Base-by-base conservation (phyloP, 306 rosid genomes). In the Acacia melanoxylon region DNA sequence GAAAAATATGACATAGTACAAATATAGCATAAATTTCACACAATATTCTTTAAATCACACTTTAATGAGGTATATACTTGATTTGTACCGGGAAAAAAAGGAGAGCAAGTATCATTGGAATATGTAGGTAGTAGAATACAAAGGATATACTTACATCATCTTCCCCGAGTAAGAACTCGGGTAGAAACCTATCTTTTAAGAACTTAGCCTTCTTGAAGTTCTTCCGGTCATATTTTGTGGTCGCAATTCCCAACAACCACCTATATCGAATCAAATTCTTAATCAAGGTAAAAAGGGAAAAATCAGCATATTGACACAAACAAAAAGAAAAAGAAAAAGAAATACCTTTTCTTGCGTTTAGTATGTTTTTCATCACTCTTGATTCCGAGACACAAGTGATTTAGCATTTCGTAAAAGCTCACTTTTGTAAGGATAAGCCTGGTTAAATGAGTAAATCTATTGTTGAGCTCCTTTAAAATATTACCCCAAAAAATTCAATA, bases 201-300 rank as follows among this genome's bases (percentile, higher is more conserved):
- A 75, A n/a, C 9, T 85, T 83, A 19, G 76, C 46, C 56, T 51
- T 83, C 56, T 87, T 85, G 68, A 85, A 82, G 77, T 68, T 69
- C 72, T 77, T 87, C 4, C 14, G 72, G 41, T 85, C 85, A 22
- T 67, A 68, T 65, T 80, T 68, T 77, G 90, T 77, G 24, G 75
- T 48, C 41, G 85, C 79, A 83, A 88, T 76, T n/a, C 94, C 92
- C 79, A 93, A 24, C 73, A 92, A 83, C 97, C 94, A 94, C 87
- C 97, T 94, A 87, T 81, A 69, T 24, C 22, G 10, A 73, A 83
- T 6, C 10, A 68, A 29, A 77, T 66, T 56, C 27, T 29, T 12
- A 52, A 49, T 2, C 13, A 48, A 3, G 24, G 13, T 6, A 68
- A 8, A 6, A 35, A 17, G 48, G 15, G 29, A 9, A 37, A 37